These are phyloP conservation scores for Lagenidium giganteum DNA, from an alignment of 352 stramenopile genomes.

Conservation along the genomic window DNA sequence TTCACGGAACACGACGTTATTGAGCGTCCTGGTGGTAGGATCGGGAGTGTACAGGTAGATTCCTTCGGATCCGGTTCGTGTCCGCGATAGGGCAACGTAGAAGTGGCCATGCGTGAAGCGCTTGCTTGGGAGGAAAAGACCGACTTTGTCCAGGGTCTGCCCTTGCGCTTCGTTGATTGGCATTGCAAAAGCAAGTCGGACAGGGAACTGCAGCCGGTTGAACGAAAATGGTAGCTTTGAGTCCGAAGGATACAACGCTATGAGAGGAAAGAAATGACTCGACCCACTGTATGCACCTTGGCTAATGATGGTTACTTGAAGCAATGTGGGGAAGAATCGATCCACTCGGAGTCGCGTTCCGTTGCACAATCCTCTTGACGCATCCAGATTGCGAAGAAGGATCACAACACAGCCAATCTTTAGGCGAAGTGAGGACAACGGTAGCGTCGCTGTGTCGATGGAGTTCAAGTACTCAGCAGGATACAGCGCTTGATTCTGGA, in stretches of 20 bases:
- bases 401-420: conserved; percentile 13
- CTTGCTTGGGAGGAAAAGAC: conserved; percentile 6
- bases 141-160: conserved; percentile 13
- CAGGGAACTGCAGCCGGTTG: conserved; percentile 17
- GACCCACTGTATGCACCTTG: conserved; percentile 7
- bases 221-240: conserved; percentile 10
- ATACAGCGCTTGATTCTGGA: too few species aligned
- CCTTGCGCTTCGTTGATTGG: conserved; percentile 22
- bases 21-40: not conserved
- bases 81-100: conserved; percentile 13
- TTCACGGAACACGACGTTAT: conserved; percentile 5
- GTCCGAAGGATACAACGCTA: conserved; percentile 14
- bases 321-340: conserved; percentile 4
- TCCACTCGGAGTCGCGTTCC: conserved; percentile 10
- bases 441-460: conserved; percentile 7
- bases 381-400: conserved; percentile 14
- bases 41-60: not conserved
- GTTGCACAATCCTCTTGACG: conserved; percentile 14
- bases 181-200: conserved; percentile 18
- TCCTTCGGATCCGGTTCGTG: conserved; percentile 1
- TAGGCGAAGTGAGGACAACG: conserved; percentile 13
- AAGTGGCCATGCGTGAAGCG: conserved; percentile 14
- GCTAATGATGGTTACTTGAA: conserved; percentile 9
- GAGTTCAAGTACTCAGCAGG: conserved; percentile 13
- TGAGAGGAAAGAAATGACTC: conserved; percentile 9